These are phyloP conservation scores for Posidonia oceanica DNA, from an alignment of 116 monocot genomes.

Conservation along the genomic window DNA sequence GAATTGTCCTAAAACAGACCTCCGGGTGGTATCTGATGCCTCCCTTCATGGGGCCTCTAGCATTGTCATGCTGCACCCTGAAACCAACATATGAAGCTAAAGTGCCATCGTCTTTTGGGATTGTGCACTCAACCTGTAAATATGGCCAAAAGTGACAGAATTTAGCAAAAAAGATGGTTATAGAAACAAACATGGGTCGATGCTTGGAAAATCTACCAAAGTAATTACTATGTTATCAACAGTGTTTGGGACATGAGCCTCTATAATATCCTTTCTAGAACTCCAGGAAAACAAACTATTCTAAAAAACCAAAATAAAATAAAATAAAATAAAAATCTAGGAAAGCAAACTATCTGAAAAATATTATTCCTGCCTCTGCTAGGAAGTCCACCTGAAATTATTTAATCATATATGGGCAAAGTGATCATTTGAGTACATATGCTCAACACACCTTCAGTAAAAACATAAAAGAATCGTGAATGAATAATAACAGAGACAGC, in stretches of 20 bases:
- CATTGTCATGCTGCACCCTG: slow-evolving; percentile 82
- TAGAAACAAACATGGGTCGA: background rate
- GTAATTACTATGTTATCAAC: background rate
- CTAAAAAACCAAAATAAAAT: too few relatives aligned
- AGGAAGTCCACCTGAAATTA: too few relatives aligned
- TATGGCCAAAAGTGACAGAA: too few relatives aligned
- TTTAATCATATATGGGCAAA: too few relatives aligned
- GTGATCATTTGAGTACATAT: too few relatives aligned
- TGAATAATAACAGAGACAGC: too few relatives aligned
- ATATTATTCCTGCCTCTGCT: background rate
- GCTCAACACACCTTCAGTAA: too few relatives aligned
- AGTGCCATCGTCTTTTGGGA: slow-evolving; percentile 83
- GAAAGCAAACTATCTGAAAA: background rate
- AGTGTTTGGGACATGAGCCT: background rate
- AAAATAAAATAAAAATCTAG: background rate
- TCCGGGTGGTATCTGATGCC: slow-evolving; percentile 87
- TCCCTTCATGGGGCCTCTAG: slow-evolving; percentile 87
- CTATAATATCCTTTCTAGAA: background rate
- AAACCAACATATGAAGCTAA: slow-evolving; percentile 76
- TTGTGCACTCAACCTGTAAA: slow-evolving; percentile 69
- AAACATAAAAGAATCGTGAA: too few relatives aligned
- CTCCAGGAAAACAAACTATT: background rate
- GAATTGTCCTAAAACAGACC: slow-evolving; percentile 16
- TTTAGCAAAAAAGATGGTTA: background rate
- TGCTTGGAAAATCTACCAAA: background rate